phyloP scores from a whole-genome alignment of 2,329 filamentous ascomycete genomes.

The Drechslera avenae region DNA sequence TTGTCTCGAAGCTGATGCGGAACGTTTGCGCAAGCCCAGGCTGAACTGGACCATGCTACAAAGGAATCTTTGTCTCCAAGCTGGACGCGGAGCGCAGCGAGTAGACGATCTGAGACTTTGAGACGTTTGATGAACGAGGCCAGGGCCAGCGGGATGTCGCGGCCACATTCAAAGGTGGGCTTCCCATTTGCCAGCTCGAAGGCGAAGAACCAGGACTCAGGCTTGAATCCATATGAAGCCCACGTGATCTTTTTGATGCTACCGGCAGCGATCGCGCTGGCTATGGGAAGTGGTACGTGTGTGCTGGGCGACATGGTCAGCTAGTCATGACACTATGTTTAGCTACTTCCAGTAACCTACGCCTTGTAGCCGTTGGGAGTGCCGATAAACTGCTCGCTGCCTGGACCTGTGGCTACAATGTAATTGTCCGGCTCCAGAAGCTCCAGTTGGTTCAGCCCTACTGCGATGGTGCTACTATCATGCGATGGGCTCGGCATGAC shows the following conservation, averaged over 20 bases:
- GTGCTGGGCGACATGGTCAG: constrained; percentile 18
- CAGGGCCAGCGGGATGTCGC: constrained; percentile 13
- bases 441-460: constrained; percentile 21
- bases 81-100: constrained; percentile 27
- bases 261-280: constrained; percentile 8
- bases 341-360: constrained; percentile 13
- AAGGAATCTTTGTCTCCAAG: constrained; percentile 32
- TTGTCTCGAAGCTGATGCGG: constrained; percentile 12
- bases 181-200: constrained; percentile 24
- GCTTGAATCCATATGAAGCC: constrained; percentile 32
- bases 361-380: constrained; percentile 36
- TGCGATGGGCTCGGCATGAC: constrained; percentile 8
- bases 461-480: constrained; percentile 4
- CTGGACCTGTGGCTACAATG: constrained; percentile 32
- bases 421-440: constrained; percentile 29
- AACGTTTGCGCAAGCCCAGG: constrained; percentile 26
- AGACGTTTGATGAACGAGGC: constrained; percentile 12
- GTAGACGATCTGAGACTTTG: not conserved
- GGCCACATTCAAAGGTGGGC: constrained; percentile 14
- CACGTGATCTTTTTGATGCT: constrained; percentile 26
- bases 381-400: constrained; percentile 28
- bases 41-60: constrained; percentile 25
- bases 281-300: constrained; percentile 24
- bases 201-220: constrained; percentile 36
- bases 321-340: not conserved